Conservation (phyloP, 768 basidiomycete species). For the Strobilomyces confusus region DNA sequence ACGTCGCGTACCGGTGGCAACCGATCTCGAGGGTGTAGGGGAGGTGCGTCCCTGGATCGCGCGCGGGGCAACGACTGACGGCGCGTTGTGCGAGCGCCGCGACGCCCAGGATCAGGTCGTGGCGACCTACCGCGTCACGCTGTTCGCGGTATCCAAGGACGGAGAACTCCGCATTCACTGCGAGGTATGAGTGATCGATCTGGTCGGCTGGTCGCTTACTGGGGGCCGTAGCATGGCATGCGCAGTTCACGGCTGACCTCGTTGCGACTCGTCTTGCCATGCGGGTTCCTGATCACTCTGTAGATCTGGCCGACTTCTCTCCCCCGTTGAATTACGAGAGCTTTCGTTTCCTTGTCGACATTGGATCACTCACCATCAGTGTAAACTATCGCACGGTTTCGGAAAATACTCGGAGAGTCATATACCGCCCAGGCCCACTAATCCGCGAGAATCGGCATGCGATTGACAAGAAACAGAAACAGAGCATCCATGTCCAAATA, state of each 20-base stretch:
- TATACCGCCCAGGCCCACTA: not conserved
- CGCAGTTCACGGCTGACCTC: constrained; percentile 25
- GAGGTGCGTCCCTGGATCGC: constrained; percentile 18
- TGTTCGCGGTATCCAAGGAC: constrained; percentile 29
- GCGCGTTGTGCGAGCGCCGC: constrained; percentile 17
- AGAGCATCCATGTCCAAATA: not conserved
- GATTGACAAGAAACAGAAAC: not conserved
- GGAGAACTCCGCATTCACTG: constrained; percentile 29
- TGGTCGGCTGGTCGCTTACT: constrained; percentile 3
- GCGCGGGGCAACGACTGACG: not conserved
- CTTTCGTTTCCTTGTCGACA: not conserved
- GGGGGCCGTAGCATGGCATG: constrained; percentile 13
- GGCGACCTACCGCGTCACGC: constrained; percentile 30
- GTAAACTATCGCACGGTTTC: not conserved
- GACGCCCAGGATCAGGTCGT: constrained; percentile 20
- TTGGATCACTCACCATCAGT: not conserved
- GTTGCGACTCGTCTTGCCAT: constrained; percentile 32
- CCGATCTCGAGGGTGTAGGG: constrained; percentile 9
- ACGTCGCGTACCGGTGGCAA: constrained; percentile 25
- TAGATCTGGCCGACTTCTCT: constrained; percentile 1
- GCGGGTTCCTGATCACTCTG: constrained; percentile 29
- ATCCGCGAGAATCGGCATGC: not conserved
- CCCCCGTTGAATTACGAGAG: not conserved
- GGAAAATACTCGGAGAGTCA: not conserved
- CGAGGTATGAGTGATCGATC: constrained; percentile 20